Evolutionary conservation across 140 eudicot species (phyloP).

Genomic region (Erigeron philadelphicus): DNA sequence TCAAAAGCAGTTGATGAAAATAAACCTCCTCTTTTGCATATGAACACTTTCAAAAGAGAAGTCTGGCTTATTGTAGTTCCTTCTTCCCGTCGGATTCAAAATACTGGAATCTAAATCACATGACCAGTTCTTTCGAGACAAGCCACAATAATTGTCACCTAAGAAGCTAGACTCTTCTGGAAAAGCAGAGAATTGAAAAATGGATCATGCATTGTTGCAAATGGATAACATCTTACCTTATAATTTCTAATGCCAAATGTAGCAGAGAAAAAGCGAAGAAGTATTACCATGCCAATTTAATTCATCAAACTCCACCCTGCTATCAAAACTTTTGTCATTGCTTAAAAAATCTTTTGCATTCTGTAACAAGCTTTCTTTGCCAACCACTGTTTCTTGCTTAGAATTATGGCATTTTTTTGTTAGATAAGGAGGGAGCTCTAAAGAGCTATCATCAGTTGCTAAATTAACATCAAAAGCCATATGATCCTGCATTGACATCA

Average conservation of each 20-base stretch:
- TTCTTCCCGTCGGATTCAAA: conserved; percentile 33
- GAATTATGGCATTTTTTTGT: conserved; percentile 24
- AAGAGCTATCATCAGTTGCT: conserved; percentile 25
- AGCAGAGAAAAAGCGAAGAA: conserved; percentile 13
- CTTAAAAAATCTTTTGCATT: conserved; percentile 23
- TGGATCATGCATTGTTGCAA: conserved; percentile 18
- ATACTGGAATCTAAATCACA: conserved; percentile 32
- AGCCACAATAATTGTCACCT: conserved; percentile 32
- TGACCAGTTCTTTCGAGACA: conserved; percentile 36
- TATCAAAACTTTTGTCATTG: conserved; percentile 34
- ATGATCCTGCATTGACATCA: conserved; percentile 36
- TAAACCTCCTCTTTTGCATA: conserved; percentile 42
- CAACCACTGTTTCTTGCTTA: conserved; percentile 26
- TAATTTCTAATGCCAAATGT: conserved; percentile 7
- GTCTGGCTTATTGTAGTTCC: conserved; percentile 35
- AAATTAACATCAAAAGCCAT: conserved; percentile 37
- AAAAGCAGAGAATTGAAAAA: conserved; percentile 15
- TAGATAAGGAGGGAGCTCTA: conserved; percentile 35
- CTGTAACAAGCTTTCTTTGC: conserved; percentile 29
- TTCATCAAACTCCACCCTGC: conserved; percentile 31
- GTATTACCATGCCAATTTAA: conserved; percentile 44
- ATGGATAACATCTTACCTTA: conserved; percentile 10
- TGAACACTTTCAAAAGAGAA: conserved; percentile 31
- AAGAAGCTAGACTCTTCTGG: conserved; percentile 39
- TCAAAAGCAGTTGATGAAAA: not conserved